Evolutionary conservation across 2,329 filamentous ascomycete genomes (phyloP).

Genomic region (Pezicula neosporulosa): DNA sequence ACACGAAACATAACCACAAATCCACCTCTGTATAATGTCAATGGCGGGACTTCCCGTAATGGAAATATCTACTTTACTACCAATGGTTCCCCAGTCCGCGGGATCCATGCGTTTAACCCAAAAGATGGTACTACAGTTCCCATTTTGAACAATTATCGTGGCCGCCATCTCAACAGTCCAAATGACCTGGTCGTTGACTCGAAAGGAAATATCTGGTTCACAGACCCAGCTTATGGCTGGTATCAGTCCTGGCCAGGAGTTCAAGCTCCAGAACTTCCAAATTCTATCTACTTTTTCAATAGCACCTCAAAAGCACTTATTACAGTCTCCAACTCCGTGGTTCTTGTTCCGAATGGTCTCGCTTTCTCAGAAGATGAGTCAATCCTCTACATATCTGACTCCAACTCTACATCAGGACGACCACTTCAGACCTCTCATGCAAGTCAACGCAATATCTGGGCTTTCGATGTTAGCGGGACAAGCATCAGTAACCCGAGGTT

Average conservation of each 20-base stretch:
- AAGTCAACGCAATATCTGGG: slow-evolving; percentile 2
- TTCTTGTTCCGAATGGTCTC: slow-evolving; percentile 21
- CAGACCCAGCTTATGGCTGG: slow-evolving; percentile 1
- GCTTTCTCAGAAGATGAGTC: slow-evolving; percentile 19
- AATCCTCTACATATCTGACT: slow-evolving; percentile 22
- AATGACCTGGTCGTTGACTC: background rate
- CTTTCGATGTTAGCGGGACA: background rate
- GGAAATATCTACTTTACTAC: background rate
- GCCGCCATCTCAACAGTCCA: slow-evolving; percentile 1
- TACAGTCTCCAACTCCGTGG: background rate
- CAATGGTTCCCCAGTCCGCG: slow-evolving; percentile 6
- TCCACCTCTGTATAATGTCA: background rate
- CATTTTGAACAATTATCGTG: background rate
- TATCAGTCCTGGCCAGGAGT: slow-evolving; percentile 4
- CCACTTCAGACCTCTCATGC: background rate
- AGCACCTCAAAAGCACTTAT: background rate
- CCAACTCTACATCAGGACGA: slow-evolving; percentile 11
- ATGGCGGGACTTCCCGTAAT: background rate
- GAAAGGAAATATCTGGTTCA: slow-evolving; percentile 1
- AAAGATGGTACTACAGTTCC: background rate
- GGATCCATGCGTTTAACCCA: background rate
- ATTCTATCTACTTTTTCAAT: slow-evolving; percentile 3
- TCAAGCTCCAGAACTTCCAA: slow-evolving; percentile 1
- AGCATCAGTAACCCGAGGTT: slow-evolving; percentile 1
- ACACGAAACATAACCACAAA: background rate